phyloP scores from a whole-genome alignment of 495 filamentous ascomycete genomes.

The Amphirosellinia nigrospora region DNA sequence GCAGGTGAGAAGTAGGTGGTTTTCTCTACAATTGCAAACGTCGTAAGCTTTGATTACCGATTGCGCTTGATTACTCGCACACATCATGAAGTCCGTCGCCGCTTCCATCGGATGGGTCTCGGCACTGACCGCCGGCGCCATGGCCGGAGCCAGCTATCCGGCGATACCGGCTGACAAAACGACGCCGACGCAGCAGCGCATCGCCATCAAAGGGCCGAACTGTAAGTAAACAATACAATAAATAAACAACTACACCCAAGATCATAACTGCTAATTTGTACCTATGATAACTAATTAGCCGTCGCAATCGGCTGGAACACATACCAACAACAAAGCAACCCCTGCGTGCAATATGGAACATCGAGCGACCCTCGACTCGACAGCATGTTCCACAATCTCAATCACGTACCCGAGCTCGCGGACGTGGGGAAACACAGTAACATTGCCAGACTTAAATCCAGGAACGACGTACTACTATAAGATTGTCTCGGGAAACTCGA shows the following conservation, averaged over 20 bases:
- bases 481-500: slow-evolving; percentile 63
- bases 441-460: slow-evolving; percentile 39
- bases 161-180: slow-evolving; percentile 59
- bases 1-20: not conserved
- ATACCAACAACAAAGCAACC: slow-evolving; percentile 44
- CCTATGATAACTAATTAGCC: slow-evolving; percentile 42
- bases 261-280: slow-evolving; percentile 1
- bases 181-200: slow-evolving; percentile 63
- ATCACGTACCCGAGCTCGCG: slow-evolving; percentile 49
- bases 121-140: slow-evolving; percentile 46
- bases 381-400: slow-evolving; percentile 45
- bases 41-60: not conserved
- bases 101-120: slow-evolving; percentile 44
- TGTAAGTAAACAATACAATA: slow-evolving; percentile 43
- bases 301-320: slow-evolving; percentile 62
- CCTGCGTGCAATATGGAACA: slow-evolving; percentile 55
- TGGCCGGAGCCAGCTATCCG: slow-evolving; percentile 57
- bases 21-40: not conserved
- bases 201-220: slow-evolving; percentile 61
- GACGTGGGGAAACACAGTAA: slow-evolving; percentile 49
- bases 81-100: slow-evolving; percentile 20
- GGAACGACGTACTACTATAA: slow-evolving; percentile 57
- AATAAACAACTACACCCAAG: not conserved
- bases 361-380: slow-evolving; percentile 37
- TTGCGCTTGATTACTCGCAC: not conserved